Percentiles rank a stretch among this genome's conserved stretches.
Conservation (phyloP, 164 flowering plant species). For the Aristolochia fimbriata region DNA sequence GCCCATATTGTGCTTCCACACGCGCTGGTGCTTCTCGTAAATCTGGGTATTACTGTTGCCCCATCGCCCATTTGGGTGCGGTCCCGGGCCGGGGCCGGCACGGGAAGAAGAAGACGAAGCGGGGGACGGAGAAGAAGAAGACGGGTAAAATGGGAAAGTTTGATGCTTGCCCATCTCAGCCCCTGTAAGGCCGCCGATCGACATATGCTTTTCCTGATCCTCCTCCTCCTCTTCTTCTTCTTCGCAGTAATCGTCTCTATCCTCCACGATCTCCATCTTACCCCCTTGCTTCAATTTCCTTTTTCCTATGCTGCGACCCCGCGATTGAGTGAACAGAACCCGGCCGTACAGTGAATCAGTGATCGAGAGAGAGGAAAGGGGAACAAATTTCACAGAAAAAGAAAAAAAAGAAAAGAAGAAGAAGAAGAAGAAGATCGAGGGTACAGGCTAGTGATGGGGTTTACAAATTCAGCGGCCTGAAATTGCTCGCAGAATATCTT, state of each 20-base stretch:
- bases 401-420: background rate
- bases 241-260: conserved; percentile 7
- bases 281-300: background rate
- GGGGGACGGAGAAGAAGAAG: conserved; percentile 3
- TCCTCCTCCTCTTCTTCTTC: conserved; percentile 13
- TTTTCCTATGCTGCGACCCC: no score
- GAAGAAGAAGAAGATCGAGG: background rate
- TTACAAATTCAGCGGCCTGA: background rate
- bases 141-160: conserved; percentile 6
- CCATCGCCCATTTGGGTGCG: conserved; percentile 13
- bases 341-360: no score
- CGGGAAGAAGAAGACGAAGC: conserved; percentile 6
- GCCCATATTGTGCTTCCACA: no score
- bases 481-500: background rate
- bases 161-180: conserved; percentile 4
- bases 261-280: conserved; percentile 8
- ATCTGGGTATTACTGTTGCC: conserved; percentile 5
- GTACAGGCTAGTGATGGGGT: no score
- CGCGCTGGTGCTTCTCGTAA: conserved; percentile 12
- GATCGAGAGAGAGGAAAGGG: background rate
- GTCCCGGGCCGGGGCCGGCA: no score
- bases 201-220: conserved; percentile 8
- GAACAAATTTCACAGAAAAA: no score
- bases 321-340: no score
- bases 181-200: background rate